Base-by-base conservation (phyloP, 768 basidiomycete genomes). In the Tylopilus plumbeoviolaceoides region DNA sequence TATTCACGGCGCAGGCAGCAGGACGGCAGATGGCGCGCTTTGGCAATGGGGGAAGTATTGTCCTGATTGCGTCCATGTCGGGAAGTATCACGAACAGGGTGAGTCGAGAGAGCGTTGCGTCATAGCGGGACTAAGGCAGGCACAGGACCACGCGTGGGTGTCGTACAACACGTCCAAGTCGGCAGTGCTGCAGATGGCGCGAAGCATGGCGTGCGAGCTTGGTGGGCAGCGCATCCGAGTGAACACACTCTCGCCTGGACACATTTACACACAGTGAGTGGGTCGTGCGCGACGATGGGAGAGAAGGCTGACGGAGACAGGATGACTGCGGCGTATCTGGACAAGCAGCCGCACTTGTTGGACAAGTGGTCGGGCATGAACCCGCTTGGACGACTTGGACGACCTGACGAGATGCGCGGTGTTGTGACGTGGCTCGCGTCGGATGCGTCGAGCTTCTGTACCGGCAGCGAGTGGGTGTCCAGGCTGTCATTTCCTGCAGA, bases 151-250 rank as follows among this genome's bases (percentile, higher is more conserved):
- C 58, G 79, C 82, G 1, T 89, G 85, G 86, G 78, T 83, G 47
- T 79, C 85, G 14, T 90, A 90, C 70, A 89, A 89, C 68, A 76
- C 79, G 44, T 86, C 84, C 71, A 91, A 91, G 69, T 80, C 84
- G 1, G 88, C 83, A 5, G 86, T 91, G 17, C 68, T 89, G 39
- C 88, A 91, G 69, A 89, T 89, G 86, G 82, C 75, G 6, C 80
- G 89, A 40, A 88, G 84, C 65, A 85, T 91, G 86, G 88, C 88
- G 4, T 89, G 86, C 62, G 88, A 91, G 63, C 76, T 91, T 2
- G 89, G 85, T 2, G 70, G 63, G 33, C 72, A 82, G 65, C 70
- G 74, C 2, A 89, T 91, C 46, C 77, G 89, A 4, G 86, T 89
- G 53, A 91, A 91, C 66, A 74, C 83, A 12, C 74, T 91, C 47